Evolutionary conservation across 2,329 filamentous ascomycete species (phyloP), one percentile per base, ranked within the genome.

Genomic region (Venturia asperata): DNA sequence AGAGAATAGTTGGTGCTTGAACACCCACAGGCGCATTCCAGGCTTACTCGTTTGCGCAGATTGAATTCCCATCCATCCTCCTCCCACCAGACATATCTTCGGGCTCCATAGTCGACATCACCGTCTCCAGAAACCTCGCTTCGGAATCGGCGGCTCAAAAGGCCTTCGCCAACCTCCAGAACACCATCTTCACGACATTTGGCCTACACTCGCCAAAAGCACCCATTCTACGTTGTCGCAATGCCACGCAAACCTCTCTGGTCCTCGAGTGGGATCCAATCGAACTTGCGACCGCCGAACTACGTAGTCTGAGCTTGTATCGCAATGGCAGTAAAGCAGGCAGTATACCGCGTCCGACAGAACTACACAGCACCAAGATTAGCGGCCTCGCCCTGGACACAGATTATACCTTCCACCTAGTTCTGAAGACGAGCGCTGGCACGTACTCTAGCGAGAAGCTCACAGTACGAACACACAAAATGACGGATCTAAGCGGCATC

Each of bases 241-340:
- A 97, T 82, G 92, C 93, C 65, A 99, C 94, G 0, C 94, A 99
- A 78, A 99, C 94, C n/a, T 95, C 91, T 37, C 89, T 97, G 58
- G 94, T 99, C 45, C 89, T 99, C 63, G 94, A 97, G 79, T 99
- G 94, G 94, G 94, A 97, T 69, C 91, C 93, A 42, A 89, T 99
- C 73, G 85, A 93, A 71, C 86, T 97, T 62, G 94, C 92, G 27
- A 97, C 93, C 5, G 92, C 94, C 68, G 91, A 94, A 74, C 83
- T 97, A 67, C 88, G 94, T 72, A 93, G 90, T 62, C 84, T 99
- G 64, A 91, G 89, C 66, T 83, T 99, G 63, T 97, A 94, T 78
- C 89, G 94, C 75, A 99, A 99, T 81, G 92, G 91, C 71, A 92
- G 92, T 75, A 99, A 97, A 80, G 93, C 93, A 19, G 94, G 94